Evolutionary conservation across 2,329 filamentous ascomycete species (phyloP).

Genomic region (Onygenales sp.): DNA sequence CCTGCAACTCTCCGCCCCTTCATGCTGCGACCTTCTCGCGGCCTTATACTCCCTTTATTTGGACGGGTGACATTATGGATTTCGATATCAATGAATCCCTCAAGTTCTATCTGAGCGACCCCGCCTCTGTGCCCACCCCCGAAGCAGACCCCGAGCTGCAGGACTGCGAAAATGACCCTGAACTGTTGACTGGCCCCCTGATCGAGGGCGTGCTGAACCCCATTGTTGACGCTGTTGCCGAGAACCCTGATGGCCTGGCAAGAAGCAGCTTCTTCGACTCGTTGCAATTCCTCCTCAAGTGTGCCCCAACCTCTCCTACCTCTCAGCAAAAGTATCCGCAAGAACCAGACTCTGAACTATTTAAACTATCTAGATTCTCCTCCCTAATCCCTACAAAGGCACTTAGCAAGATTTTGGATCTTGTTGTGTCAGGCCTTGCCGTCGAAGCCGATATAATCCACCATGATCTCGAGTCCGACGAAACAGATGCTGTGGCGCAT

Average conservation of each 20-base stretch:
- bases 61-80: slow-evolving; percentile 55
- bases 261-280: slow-evolving; percentile 78
- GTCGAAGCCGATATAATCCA: slow-evolving; percentile 78
- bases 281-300: slow-evolving; percentile 94
- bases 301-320: slow-evolving; percentile 49
- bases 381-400: slow-evolving; percentile 68
- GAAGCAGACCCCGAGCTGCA: slow-evolving; percentile 76
- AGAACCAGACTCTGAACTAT: slow-evolving; percentile 53
- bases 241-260: slow-evolving; percentile 80
- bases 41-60: slow-evolving; percentile 30
- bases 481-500: slow-evolving; percentile 74
- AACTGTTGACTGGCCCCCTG: slow-evolving; percentile 65
- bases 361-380: slow-evolving; percentile 64
- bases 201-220: slow-evolving; percentile 82
- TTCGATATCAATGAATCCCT: slow-evolving; percentile 97
- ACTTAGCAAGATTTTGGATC: slow-evolving; percentile 85
- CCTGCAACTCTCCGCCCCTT: slow-evolving; percentile 4
- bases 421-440: slow-evolving; percentile 76
- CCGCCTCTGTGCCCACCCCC: slow-evolving; percentile 67
- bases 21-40: slow-evolving; percentile 1
- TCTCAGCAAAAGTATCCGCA: slow-evolving; percentile 19
- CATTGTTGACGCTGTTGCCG: slow-evolving; percentile 84
- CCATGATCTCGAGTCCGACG: slow-evolving; percentile 80
- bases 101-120: slow-evolving; percentile 94
- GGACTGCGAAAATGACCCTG: slow-evolving; percentile 88